Percentiles rank a stretch among this genome's conserved stretches.
Evolutionary conservation across 306 rosid genomes (phyloP).

Genomic region (Rubus parviflorus): DNA sequence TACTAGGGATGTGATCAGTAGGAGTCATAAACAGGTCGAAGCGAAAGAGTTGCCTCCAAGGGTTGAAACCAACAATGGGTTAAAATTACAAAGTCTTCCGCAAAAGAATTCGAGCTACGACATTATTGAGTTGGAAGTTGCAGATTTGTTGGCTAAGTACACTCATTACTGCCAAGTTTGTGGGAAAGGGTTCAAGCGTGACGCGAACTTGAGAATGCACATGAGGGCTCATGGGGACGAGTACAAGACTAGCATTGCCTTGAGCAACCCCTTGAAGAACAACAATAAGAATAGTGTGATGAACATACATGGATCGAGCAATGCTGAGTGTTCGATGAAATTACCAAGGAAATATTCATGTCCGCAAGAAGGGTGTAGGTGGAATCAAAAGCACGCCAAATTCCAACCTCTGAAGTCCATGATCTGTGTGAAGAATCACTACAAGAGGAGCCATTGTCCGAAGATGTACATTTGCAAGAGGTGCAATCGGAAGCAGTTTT

Average conservation of each 20-base stretch:
- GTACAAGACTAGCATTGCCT: constrained; percentile 71
- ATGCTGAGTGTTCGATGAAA: constrained; percentile 20
- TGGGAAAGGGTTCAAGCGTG: constrained; percentile 91
- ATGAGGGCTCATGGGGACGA: constrained; percentile 98
- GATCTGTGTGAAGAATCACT: constrained; percentile 93
- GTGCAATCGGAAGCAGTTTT: constrained; percentile 80
- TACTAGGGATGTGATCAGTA: constrained; percentile 7
- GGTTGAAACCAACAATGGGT: neutral
- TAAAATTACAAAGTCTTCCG: neutral
- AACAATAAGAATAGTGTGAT: neutral
- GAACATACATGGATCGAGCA: neutral
- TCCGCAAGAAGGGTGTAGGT: constrained; percentile 89
- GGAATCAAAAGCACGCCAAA: constrained; percentile 77
- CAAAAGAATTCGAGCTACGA: constrained; percentile 30
- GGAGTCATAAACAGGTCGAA: neutral
- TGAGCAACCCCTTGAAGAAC: constrained; percentile 66
- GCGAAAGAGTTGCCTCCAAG: neutral
- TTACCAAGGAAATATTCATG: constrained; percentile 71
- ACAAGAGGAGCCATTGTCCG: constrained; percentile 92
- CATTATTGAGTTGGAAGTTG: constrained; percentile 64
- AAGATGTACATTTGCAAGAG: constrained; percentile 92
- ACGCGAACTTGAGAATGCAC: constrained; percentile 92
- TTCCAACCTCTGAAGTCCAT: constrained; percentile 91
- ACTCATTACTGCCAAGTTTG: constrained; percentile 91
- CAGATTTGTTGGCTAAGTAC: constrained; percentile 80